These are phyloP conservation scores for Cruciata laevipes DNA, from an alignment of 257 asterid species.

Conservation along the genomic window DNA sequence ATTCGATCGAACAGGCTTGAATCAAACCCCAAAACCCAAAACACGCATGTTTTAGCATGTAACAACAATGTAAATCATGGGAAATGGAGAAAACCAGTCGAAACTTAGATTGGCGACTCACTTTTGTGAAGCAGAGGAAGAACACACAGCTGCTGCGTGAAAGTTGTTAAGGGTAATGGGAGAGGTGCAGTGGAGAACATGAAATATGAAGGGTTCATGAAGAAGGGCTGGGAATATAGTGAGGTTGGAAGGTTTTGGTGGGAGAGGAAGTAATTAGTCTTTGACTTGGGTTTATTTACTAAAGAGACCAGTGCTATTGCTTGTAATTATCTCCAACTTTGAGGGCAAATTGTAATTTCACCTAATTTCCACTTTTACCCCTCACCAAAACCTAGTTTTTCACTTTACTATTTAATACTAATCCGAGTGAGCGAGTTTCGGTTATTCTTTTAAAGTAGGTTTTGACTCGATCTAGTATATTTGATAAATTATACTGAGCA, in stretches of 20 bases:
- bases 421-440: neutral
- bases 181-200: neutral
- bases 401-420: neutral
- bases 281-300: conserved; percentile 16
- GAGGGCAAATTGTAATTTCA: conserved; percentile 1
- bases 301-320: neutral
- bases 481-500: neutral
- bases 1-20: neutral
- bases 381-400: neutral
- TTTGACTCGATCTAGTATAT: too few relatives aligned
- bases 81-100: neutral
- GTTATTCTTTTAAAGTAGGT: too few relatives aligned
- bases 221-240: neutral
- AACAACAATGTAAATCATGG: neutral
- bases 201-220: neutral
- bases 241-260: neutral
- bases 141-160: neutral
- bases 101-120: neutral
- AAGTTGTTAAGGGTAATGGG: neutral
- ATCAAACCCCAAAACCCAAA: neutral
- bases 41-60: conserved; percentile 8
- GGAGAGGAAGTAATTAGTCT: neutral
- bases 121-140: neutral
- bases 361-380: conserved; percentile 15
- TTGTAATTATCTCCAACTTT: conserved; percentile 1